Conservation (phyloP, 768 basidiomycete species). For the Antrodiella citrinella region DNA sequence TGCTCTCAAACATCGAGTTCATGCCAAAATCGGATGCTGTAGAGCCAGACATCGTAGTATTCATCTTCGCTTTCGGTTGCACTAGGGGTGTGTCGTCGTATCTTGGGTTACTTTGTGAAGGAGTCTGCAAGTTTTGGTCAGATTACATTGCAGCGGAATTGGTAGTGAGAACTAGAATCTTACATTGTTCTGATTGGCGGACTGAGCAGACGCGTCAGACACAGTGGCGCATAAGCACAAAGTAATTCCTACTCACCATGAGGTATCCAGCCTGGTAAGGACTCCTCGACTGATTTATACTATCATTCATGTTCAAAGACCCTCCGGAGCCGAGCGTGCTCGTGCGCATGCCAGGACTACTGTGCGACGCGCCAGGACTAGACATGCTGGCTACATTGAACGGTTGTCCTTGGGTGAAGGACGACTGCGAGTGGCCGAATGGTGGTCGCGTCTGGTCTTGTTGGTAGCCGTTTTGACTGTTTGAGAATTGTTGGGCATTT, state of each 20-base stretch:
- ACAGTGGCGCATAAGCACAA: neutral
- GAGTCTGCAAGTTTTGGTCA: no score
- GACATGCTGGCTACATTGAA: conserved; percentile 61
- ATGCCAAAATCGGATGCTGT: conserved; percentile 69
- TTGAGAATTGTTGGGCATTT: conserved; percentile 1
- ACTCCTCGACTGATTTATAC: conserved; percentile 61
- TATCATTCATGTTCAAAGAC: conserved; percentile 33
- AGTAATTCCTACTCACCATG: conserved; percentile 43
- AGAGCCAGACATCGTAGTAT: conserved; percentile 55
- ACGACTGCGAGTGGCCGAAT: conserved; percentile 22
- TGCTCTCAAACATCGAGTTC: conserved; percentile 79
- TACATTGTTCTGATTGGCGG: conserved; percentile 56
- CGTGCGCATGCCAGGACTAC: conserved; percentile 48
- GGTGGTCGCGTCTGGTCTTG: conserved; percentile 15
- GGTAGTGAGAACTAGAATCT: neutral
- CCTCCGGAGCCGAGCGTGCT: conserved; percentile 31
- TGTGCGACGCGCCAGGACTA: conserved; percentile 41
- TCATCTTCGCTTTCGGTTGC: conserved; percentile 76
- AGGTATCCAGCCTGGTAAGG: conserved; percentile 80
- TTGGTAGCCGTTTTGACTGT: conserved; percentile 3
- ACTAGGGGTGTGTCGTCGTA: conserved; percentile 69
- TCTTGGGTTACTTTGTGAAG: conserved; percentile 50
- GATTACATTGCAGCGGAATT: conserved; percentile 11
- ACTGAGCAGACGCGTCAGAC: conserved; percentile 29
- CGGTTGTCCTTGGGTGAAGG: conserved; percentile 18